Percentiles rank a stretch among this genome's conserved stretches.
Conservation (phyloP, 2,329 filamentous ascomycete species). For the Hypoxylon sp. region DNA sequence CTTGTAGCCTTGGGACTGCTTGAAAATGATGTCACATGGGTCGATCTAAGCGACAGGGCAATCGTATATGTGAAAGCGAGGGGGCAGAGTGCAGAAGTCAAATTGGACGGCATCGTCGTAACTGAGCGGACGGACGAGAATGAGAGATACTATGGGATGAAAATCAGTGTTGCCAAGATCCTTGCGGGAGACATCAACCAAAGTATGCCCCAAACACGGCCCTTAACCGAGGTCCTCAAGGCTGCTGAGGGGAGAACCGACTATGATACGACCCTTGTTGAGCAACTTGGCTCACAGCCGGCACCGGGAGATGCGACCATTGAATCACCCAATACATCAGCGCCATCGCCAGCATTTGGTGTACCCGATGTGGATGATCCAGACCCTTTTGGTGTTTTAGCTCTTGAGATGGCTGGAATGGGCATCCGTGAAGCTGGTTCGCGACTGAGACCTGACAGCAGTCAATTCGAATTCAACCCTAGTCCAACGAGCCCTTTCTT, state of each 20-base stretch:
- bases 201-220: conserved; percentile 67
- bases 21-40: conserved; percentile 67
- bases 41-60: conserved; percentile 68
- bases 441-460: conserved; percentile 79
- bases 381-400: conserved; percentile 91
- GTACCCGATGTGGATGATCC: conserved; percentile 85
- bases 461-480: conserved; percentile 86
- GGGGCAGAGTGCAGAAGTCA: conserved; percentile 69
- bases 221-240: conserved; percentile 86
- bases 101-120: conserved; percentile 70
- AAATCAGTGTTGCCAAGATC: conserved; percentile 69
- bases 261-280: conserved; percentile 77
- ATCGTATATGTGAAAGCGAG: conserved; percentile 72
- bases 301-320: conserved; percentile 81
- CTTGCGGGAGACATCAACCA: conserved; percentile 70
- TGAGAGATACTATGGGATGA: conserved; percentile 69
- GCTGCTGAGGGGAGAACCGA: conserved; percentile 87
- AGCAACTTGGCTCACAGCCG: conserved; percentile 73
- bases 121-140: conserved; percentile 72
- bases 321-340: conserved; percentile 60
- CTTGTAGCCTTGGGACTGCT: conserved; percentile 70
- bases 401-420: conserved; percentile 89
- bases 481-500: conserved; percentile 81
- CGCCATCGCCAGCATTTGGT: conserved; percentile 74
- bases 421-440: conserved; percentile 93